Percentiles rank a stretch among this genome's conserved stretches.
Evolutionary conservation across 768 basidiomycete genomes (phyloP).

Genomic region (Auriscalpium orientale): DNA sequence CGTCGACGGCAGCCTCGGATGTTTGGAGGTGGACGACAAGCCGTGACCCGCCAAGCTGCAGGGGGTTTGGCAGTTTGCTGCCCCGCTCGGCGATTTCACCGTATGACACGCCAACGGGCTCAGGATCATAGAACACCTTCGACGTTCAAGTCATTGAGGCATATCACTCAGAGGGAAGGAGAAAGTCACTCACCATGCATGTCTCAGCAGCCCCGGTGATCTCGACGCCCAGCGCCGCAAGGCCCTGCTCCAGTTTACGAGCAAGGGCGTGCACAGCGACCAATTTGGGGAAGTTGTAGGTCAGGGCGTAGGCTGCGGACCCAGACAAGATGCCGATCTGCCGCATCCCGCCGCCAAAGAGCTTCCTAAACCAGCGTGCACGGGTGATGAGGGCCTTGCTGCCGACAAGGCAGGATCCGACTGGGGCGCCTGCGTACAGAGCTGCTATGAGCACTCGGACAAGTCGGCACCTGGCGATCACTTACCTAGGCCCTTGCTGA

Average conservation of each 20-base stretch:
- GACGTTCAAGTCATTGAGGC: background rate
- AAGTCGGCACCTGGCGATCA: background rate
- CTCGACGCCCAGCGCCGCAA: constrained; percentile 64
- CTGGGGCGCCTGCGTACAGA: constrained; percentile 50
- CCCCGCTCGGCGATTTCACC: constrained; percentile 64
- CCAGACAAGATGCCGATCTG: constrained; percentile 84
- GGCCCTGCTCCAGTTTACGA: constrained; percentile 55
- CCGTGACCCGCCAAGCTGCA: constrained; percentile 65
- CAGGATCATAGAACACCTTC: constrained; percentile 78
- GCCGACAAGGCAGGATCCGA: constrained; percentile 83
- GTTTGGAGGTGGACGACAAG: constrained; percentile 87
- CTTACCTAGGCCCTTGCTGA: constrained; percentile 92
- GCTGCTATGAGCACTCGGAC: background rate
- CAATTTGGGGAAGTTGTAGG: constrained; percentile 74
- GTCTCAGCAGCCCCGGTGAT: constrained; percentile 77
- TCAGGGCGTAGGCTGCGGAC: constrained; percentile 81
- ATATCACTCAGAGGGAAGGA: background rate
- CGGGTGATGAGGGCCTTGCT: constrained; percentile 67
- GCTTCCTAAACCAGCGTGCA: constrained; percentile 88
- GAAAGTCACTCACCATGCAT: constrained; percentile 60
- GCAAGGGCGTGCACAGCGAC: constrained; percentile 69
- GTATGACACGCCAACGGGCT: constrained; percentile 60
- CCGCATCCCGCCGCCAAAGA: constrained; percentile 93
- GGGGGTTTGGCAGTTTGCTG: constrained; percentile 55
- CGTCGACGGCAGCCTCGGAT: constrained; percentile 68